These are phyloP conservation scores for Candida maltosa DNA, from an alignment of 805 yeast species.

Conservation along the genomic window DNA sequence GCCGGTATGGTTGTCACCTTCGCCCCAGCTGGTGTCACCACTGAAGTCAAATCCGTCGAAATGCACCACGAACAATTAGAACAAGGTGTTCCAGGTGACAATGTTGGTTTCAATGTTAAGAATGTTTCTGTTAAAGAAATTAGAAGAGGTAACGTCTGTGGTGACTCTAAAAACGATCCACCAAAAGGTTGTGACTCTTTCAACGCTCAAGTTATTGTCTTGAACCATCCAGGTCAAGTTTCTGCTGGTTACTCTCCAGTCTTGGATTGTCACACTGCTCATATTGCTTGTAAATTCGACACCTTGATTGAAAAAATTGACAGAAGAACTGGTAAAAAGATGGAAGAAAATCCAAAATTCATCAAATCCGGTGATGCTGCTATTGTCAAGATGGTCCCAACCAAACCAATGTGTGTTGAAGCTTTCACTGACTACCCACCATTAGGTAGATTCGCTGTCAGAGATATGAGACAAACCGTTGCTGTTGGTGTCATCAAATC, in stretches of 20 bases:
- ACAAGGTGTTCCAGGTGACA: constrained; percentile 89
- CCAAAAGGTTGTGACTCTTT: constrained; percentile 76
- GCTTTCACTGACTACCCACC: constrained; percentile 45
- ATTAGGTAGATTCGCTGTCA: constrained; percentile 61
- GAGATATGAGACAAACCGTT: constrained; percentile 99
- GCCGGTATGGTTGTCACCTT: constrained; percentile 87
- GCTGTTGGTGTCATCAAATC: constrained; percentile 98
- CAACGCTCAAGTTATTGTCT: constrained; percentile 82
- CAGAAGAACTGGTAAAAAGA: constrained; percentile 56
- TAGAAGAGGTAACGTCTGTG: constrained; percentile 90
- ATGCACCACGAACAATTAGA: constrained; percentile 81
- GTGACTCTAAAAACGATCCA: constrained; percentile 88
- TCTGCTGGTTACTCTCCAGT: constrained; percentile 91
- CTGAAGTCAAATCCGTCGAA: constrained; percentile 87
- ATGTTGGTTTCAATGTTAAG: constrained; percentile 88
- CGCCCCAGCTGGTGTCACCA: constrained; percentile 89
- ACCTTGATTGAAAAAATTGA: constrained; percentile 79
- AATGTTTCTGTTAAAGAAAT: constrained; percentile 85
- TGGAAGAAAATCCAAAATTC: constrained; percentile 32
- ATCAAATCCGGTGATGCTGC: constrained; percentile 39
- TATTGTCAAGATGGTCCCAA: constrained; percentile 40
- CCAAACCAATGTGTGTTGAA: constrained; percentile 45
- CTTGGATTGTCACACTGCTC: constrained; percentile 90
- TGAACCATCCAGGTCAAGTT: constrained; percentile 91
- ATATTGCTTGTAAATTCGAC: constrained; percentile 86